Conservation (phyloP, 2,329 filamentous ascomycete species). For the Beauveria bassiana region DNA sequence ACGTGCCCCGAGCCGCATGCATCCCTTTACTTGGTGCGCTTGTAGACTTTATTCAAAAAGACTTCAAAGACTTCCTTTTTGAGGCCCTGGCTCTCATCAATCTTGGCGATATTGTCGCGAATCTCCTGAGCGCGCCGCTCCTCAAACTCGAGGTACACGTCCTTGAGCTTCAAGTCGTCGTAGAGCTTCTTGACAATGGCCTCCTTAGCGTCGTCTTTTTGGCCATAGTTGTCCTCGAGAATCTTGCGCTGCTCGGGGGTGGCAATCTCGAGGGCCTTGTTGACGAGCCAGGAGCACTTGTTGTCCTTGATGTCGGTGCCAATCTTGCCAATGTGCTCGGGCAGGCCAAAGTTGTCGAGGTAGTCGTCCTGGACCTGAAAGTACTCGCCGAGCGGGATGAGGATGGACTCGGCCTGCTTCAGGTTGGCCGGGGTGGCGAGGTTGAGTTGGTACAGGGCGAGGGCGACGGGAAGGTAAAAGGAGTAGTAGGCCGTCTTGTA, state of each 20-base stretch:
- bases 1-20: neutral
- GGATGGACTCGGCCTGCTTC: constrained; percentile 79
- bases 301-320: constrained; percentile 99
- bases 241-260: constrained; percentile 80
- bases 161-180: constrained; percentile 75
- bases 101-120: constrained; percentile 60
- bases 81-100: constrained; percentile 82
- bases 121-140: constrained; percentile 79
- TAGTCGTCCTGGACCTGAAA: constrained; percentile 99
- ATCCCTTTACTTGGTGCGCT: constrained; percentile 77
- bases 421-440: constrained; percentile 84
- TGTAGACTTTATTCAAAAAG: constrained; percentile 96
- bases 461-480: constrained; percentile 94
- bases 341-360: constrained; percentile 93
- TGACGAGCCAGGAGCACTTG: constrained; percentile 98
- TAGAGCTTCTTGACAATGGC: constrained; percentile 82
- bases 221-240: constrained; percentile 88
- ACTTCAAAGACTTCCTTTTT: constrained; percentile 85
- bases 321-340: constrained; percentile 92
- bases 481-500: constrained; percentile 99
- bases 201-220: constrained; percentile 79
- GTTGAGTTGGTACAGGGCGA: constrained; percentile 79
- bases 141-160: constrained; percentile 82
- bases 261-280: constrained; percentile 77
- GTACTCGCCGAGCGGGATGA: constrained; percentile 96